Evolutionary conservation across 106 monocot species (phyloP).

Genomic region (Platanthera guangdongensis): DNA sequence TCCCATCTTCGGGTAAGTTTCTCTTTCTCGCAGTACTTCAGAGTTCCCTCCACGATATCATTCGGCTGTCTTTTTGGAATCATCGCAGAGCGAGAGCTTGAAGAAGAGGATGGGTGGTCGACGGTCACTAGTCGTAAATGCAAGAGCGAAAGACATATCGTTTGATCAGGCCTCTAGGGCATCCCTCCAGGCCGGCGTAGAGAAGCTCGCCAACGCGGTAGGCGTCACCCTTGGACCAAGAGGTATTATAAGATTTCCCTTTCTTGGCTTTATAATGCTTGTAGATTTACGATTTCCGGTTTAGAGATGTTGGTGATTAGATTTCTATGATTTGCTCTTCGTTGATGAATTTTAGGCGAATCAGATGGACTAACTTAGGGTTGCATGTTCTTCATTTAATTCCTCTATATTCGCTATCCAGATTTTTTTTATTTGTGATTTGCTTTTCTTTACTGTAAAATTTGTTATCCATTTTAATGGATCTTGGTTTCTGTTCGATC

Average conservation of each 20-base stretch:
- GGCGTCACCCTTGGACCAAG: constrained; percentile 95
- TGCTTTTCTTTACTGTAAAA: neutral
- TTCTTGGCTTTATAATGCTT: neutral
- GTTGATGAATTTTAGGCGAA: neutral
- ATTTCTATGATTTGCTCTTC: neutral
- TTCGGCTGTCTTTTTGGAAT: neutral
- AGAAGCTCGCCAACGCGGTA: constrained; percentile 93
- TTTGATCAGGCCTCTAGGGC: constrained; percentile 80
- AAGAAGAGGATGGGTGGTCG: constrained; percentile 13
- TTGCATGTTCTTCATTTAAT: neutral
- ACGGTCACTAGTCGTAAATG: constrained; percentile 36
- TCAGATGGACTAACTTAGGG: neutral
- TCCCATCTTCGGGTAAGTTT: constrained; percentile 52
- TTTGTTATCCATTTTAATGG: neutral
- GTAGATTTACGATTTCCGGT: neutral
- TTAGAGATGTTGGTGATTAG: neutral
- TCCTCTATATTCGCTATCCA: neutral
- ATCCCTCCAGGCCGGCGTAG: constrained; percentile 69
- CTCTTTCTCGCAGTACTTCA: constrained; percentile 14
- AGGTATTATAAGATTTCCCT: constrained; percentile 27
- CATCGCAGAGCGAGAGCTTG: constrained; percentile 3
- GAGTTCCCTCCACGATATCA: neutral
- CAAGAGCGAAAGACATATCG: constrained; percentile 74
- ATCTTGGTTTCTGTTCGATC: neutral
- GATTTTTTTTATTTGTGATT: neutral